A percentile compares a stretch with the other conserved stretches of the same genome.
Evolutionary conservation across 148 eudicot species (phyloP).

Genomic region (Amaranthus palmeri): DNA sequence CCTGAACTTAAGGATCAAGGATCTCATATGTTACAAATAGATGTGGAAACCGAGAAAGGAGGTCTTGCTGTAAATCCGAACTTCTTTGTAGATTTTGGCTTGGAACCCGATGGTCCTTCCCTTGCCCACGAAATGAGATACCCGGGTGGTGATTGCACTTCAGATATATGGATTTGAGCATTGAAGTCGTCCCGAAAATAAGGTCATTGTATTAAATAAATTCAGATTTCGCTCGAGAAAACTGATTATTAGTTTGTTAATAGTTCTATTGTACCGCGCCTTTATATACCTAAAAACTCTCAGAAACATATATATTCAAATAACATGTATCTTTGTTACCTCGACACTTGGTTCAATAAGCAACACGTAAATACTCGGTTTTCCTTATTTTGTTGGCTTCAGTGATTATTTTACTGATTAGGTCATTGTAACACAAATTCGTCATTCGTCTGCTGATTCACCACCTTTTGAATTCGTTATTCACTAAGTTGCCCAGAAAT

Average conservation of each 20-base stretch:
- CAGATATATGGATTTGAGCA: slow-evolving; percentile 81
- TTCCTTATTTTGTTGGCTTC: too few relatives aligned
- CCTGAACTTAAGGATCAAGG: slow-evolving; percentile 85
- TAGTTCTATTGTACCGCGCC: neutral
- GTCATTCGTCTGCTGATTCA: too few relatives aligned
- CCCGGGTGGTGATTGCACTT: slow-evolving; percentile 99
- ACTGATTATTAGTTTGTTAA: neutral
- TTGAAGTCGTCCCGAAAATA: neutral
- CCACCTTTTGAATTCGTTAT: too few relatives aligned
- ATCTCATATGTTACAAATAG: slow-evolving; percentile 84
- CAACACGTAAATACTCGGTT: too few relatives aligned
- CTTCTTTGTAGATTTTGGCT: slow-evolving; percentile 85
- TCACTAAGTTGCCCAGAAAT: too few relatives aligned
- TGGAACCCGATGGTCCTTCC: slow-evolving; percentile 91
- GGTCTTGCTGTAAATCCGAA: slow-evolving; percentile 74
- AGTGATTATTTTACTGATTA: too few relatives aligned
- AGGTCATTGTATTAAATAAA: neutral
- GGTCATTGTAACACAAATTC: too few relatives aligned
- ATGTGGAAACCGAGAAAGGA: slow-evolving; percentile 83
- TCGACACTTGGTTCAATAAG: too few relatives aligned
- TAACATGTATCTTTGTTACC: too few relatives aligned
- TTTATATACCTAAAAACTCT: neutral
- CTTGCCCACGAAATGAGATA: slow-evolving; percentile 98
- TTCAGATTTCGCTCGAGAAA: neutral
- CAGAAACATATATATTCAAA: neutral